phyloP scores from a whole-genome alignment of 257 asterid genomes.

The Solanum lycopersicoides region DNA sequence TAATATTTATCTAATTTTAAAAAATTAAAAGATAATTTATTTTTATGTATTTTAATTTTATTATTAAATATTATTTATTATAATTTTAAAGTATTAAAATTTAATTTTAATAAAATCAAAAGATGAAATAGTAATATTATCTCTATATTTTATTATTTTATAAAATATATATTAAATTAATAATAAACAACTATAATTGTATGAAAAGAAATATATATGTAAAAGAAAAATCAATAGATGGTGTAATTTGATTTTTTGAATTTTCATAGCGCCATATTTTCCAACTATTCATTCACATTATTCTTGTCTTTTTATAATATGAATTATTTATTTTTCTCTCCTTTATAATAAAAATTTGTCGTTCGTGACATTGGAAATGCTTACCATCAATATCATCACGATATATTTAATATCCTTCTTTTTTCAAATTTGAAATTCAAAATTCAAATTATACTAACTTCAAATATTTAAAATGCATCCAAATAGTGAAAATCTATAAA shows the following conservation, averaged over 20 bases:
- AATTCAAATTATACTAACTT: neutral
- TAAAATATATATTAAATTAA: too few relatives aligned
- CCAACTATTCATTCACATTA: neutral
- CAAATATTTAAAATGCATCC: neutral
- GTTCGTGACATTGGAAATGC: neutral
- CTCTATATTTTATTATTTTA: too few relatives aligned
- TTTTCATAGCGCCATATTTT: neutral
- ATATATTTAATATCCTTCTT: neutral
- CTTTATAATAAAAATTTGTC: neutral
- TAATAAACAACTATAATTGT: too few relatives aligned
- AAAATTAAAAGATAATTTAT: too few relatives aligned
- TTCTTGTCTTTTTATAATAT: neutral
- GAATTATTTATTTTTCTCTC: neutral
- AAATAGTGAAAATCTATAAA: neutral
- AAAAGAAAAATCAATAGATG: neutral
- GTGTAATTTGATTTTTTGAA: neutral
- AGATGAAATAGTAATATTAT: too few relatives aligned
- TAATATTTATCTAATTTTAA: too few relatives aligned
- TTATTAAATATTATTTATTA: too few relatives aligned
- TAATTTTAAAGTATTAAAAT: too few relatives aligned
- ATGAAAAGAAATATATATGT: neutral
- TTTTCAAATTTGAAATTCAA: neutral
- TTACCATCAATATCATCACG: neutral
- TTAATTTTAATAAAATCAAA: too few relatives aligned
- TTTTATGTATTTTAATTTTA: rapidly evolving